phyloP scores from a whole-genome alignment of 257 asterid species.

The Solanum habrochaites region DNA sequence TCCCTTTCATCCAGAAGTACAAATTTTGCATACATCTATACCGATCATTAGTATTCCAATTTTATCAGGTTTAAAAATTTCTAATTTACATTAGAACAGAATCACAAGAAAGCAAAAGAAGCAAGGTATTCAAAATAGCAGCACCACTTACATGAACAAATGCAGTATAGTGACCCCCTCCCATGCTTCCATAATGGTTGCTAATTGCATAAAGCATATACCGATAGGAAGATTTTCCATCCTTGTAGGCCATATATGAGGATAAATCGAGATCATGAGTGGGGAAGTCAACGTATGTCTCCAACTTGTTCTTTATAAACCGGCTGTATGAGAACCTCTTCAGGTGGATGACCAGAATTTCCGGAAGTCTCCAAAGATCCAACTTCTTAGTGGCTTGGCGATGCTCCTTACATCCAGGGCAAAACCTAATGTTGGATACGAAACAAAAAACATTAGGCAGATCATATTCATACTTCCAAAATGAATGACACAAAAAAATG shows the following conservation, averaged over 20 bases:
- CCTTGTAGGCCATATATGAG: conserved; percentile 41
- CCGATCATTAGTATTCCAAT: neutral
- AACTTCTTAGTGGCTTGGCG: conserved; percentile 86
- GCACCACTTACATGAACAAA: conserved; percentile 62
- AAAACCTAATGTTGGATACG: conserved; percentile 39
- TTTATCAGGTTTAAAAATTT: neutral
- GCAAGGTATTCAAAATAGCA: neutral
- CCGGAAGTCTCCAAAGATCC: conserved; percentile 92
- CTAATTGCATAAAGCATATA: conserved; percentile 81
- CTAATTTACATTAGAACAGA: neutral
- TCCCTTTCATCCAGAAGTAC: neutral
- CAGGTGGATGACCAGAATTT: conserved; percentile 81
- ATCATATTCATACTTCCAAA: neutral
- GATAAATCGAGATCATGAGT: conserved; percentile 70
- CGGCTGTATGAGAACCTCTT: conserved; percentile 83
- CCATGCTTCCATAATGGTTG: conserved; percentile 90
- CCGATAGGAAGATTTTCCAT: conserved; percentile 37
- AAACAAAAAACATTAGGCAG: conserved; percentile 11
- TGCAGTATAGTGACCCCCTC: conserved; percentile 91
- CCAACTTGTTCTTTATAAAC: conserved; percentile 69
- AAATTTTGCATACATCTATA: neutral
- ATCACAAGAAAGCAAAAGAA: neutral
- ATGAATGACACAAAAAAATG: neutral
- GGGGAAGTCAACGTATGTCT: conserved; percentile 78
- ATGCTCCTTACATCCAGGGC: conserved; percentile 79